A percentile compares a stretch with the other conserved stretches of the same genome.
Evolutionary conservation across 2,329 filamentous ascomycete species (phyloP).

Genomic region (Coleophoma crateriformis): DNA sequence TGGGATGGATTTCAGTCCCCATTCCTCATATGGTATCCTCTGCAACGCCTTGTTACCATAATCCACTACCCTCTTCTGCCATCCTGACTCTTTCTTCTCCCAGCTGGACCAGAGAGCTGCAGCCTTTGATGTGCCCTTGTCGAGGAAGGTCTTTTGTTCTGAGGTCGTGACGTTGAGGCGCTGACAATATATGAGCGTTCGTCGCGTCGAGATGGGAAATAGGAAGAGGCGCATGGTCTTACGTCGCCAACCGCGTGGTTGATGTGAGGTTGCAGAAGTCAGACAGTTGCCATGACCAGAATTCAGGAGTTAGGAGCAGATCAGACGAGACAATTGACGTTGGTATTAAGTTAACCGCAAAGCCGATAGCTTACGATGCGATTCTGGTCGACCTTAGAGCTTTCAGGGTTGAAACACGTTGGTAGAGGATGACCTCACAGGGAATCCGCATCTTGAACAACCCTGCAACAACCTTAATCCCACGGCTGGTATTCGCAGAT

Average conservation of each 20-base stretch:
- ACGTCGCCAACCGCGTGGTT: neutral
- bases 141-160: constrained; percentile 50
- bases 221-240: constrained; percentile 81
- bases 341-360: neutral
- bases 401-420: neutral
- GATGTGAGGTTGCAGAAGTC: neutral
- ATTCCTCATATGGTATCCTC: constrained; percentile 93
- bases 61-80: constrained; percentile 81
- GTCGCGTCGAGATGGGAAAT: constrained; percentile 84
- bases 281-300: neutral
- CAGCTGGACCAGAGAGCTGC: constrained; percentile 76
- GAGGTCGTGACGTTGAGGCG: constrained; percentile 54
- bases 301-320: no score
- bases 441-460: no score
- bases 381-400: neutral
- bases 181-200: constrained; percentile 89
- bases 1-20: constrained; percentile 92
- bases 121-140: constrained; percentile 66
- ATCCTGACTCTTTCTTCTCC: constrained; percentile 79
- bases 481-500: no score
- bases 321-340: neutral
- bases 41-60: constrained; percentile 84
- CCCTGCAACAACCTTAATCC: no score
- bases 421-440: no score
- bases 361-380: neutral